phyloP scores from a whole-genome alignment of 768 basidiomycete species.

The Russula sp. region DNA sequence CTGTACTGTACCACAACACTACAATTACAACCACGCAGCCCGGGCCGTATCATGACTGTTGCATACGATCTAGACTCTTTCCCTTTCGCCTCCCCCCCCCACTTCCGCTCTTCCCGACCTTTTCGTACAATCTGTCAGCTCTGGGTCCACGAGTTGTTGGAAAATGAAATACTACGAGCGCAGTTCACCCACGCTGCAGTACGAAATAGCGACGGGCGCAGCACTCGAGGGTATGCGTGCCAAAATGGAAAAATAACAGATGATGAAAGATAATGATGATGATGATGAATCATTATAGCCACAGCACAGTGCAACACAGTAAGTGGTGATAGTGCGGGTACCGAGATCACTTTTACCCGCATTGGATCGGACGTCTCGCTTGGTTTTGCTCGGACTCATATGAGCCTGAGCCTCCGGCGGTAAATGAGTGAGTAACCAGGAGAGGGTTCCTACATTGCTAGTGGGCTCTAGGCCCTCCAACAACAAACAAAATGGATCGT shows the following conservation, averaged over 20 bases:
- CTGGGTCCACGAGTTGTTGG: neutral
- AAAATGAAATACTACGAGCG: neutral
- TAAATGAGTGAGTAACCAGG: too few species aligned
- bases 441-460: too few species aligned
- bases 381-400: too few species aligned
- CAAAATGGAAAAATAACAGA: neutral
- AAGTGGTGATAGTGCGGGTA: neutral
- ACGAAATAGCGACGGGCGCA: slow-evolving; percentile 1
- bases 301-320: neutral
- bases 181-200: neutral
- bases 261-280: neutral
- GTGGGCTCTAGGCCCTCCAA: neutral
- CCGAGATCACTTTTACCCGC: neutral
- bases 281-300: too few species aligned
- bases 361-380: neutral
- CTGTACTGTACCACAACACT: too few species aligned
- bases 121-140: neutral
- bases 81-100: neutral
- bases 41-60: too few species aligned
- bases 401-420: too few species aligned
- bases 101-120: neutral
- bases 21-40: neutral
- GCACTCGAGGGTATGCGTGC: neutral
- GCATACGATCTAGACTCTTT: too few species aligned
- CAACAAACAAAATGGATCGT: neutral